phyloP scores from a whole-genome alignment of 176 grass and related monocot species.

The Triticum dicoccoides region DNA sequence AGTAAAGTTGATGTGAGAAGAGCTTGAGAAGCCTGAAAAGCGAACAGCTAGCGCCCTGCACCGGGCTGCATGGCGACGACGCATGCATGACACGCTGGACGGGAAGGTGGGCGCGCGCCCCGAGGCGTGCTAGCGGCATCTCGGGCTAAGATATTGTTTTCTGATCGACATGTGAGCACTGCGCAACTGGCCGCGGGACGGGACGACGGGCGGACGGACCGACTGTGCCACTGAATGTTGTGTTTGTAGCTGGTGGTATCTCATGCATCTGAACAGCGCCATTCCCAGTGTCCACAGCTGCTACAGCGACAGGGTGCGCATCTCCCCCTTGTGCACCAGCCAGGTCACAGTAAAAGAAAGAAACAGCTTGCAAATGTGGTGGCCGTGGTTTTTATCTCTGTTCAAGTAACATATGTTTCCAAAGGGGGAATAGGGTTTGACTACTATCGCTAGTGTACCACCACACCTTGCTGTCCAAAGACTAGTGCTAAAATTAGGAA shows the following conservation, averaged over 20 bases:
- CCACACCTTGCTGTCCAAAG: neutral
- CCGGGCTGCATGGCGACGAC: neutral
- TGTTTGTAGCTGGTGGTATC: slow-evolving; percentile 28
- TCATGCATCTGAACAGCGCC: slow-evolving; percentile 25
- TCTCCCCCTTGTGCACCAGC: neutral
- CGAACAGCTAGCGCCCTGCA: neutral
- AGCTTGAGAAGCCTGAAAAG: slow-evolving; percentile 22
- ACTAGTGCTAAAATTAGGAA: neutral
- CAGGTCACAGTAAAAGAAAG: neutral
- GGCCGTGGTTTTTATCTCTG: neutral
- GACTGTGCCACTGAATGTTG: slow-evolving; percentile 41
- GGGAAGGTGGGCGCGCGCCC: neutral
- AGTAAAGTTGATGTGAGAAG: slow-evolving; percentile 40
- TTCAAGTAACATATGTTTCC: neutral
- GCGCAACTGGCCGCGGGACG: slow-evolving; percentile 1
- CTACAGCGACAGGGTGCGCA: neutral
- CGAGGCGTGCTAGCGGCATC: slow-evolving; percentile 43
- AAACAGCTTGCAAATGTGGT: neutral
- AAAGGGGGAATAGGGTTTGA: neutral
- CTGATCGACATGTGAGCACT: slow-evolving; percentile 40
- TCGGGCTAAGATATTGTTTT: slow-evolving; percentile 48
- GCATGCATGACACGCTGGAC: slow-evolving; percentile 23
- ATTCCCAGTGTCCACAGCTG: neutral
- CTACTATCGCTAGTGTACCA: neutral
- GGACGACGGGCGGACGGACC: neutral